Conservation (phyloP, 2,329 filamentous ascomycete genomes). For the Colletotrichum salicis region DNA sequence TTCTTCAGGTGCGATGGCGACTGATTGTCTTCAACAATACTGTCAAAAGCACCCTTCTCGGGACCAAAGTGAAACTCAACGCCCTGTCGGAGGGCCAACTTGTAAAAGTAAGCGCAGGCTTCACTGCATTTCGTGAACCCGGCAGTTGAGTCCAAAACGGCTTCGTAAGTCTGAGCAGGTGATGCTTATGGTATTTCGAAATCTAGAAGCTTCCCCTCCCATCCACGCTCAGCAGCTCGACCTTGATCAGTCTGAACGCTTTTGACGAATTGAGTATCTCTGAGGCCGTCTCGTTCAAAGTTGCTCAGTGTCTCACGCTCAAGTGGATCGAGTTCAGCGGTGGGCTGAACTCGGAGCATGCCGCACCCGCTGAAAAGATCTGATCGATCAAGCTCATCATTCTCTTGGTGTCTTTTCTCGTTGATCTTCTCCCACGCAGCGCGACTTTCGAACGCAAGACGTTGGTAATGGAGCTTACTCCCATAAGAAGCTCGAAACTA, state of each 20-base stretch:
- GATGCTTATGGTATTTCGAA: constrained; percentile 38
- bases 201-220: constrained; percentile 39
- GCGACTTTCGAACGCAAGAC: constrained; percentile 40
- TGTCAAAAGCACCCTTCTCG: constrained; percentile 39
- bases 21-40: constrained; percentile 36
- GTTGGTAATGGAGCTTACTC: constrained; percentile 40
- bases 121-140: constrained; percentile 39
- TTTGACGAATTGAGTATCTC: constrained; percentile 40
- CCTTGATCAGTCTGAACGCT: constrained; percentile 35
- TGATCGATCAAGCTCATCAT: constrained; percentile 6
- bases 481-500: constrained; percentile 42
- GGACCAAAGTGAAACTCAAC: constrained; percentile 42
- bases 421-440: constrained; percentile 39
- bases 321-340: constrained; percentile 34
- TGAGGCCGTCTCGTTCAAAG: constrained; percentile 40
- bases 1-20: constrained; percentile 30
- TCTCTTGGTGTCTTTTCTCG: neutral
- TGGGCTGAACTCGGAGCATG: constrained; percentile 43
- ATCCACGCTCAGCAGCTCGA: constrained; percentile 37
- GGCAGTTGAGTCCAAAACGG: constrained; percentile 39
- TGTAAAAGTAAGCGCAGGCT: constrained; percentile 38
- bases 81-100: constrained; percentile 39
- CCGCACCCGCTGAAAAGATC: constrained; percentile 38
- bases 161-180: constrained; percentile 34
- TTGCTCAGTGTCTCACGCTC: constrained; percentile 40